A percentile compares a stretch with the other conserved stretches of the same genome.
phyloP scores from a whole-genome alignment of 805 yeast species.

The Zygotorulaspora florentina region DNA sequence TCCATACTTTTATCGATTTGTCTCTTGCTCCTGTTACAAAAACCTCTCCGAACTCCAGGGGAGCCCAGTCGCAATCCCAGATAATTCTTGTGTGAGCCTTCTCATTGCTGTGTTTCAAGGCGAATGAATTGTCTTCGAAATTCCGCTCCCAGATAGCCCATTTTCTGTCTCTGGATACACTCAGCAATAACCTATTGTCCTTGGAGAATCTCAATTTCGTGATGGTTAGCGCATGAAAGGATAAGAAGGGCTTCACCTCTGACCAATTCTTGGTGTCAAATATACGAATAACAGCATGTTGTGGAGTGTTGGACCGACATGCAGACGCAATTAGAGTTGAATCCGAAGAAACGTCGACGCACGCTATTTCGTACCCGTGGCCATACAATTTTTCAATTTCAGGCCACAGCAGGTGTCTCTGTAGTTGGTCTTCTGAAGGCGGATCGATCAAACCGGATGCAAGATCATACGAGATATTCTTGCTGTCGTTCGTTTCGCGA shows the following conservation, averaged over 20 bases:
- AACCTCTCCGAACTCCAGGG: constrained; percentile 40
- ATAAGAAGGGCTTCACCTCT: constrained; percentile 52
- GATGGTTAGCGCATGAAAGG: constrained; percentile 78
- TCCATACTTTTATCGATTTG: constrained; percentile 73
- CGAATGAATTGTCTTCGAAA: constrained; percentile 38
- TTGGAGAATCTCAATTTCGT: constrained; percentile 77
- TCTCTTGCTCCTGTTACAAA: constrained; percentile 89
- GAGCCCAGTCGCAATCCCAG: constrained; percentile 94
- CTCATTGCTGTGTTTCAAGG: constrained; percentile 40
- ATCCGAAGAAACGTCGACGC: constrained; percentile 67
- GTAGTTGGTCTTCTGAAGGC: constrained; percentile 88
- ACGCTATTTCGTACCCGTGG: constrained; percentile 90
- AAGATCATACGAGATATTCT: constrained; percentile 44
- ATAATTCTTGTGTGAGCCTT: constrained; percentile 89
- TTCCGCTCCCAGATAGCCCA: constrained; percentile 66
- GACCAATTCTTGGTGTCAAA: constrained; percentile 61
- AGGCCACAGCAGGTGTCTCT: constrained; percentile 90
- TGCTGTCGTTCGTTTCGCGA: constrained; percentile 34
- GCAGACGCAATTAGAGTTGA: constrained; percentile 72
- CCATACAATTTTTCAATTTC: constrained; percentile 94
- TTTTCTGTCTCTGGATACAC: constrained; percentile 87
- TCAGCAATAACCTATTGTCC: constrained; percentile 56
- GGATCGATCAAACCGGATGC: constrained; percentile 48
- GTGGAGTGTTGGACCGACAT: constrained; percentile 79
- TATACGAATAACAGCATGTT: constrained; percentile 81